Conservation (phyloP, 352 stramenopile species). For the Phytophthora sojae region DNA sequence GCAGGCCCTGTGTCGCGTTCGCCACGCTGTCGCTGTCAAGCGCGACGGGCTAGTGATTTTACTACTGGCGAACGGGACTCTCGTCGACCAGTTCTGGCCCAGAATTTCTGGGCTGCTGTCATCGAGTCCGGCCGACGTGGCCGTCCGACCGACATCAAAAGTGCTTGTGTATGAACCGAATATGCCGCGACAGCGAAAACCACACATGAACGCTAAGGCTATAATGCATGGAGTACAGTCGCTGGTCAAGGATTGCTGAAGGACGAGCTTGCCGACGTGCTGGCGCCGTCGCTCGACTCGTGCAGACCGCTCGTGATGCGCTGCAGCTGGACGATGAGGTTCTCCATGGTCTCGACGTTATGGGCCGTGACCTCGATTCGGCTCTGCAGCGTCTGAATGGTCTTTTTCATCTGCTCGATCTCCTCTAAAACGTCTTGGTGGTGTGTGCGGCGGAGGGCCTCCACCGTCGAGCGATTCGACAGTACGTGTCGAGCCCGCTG, state of each 20-base stretch:
- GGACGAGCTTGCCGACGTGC: not conserved
- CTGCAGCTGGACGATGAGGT: slow-evolving; percentile 37
- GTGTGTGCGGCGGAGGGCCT: slow-evolving; percentile 22
- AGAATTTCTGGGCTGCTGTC: too few species aligned
- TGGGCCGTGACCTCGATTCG: slow-evolving; percentile 43
- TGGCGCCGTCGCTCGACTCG: not conserved
- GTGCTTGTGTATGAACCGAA: not conserved
- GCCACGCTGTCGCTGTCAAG: not conserved
- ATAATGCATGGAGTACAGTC: not conserved
- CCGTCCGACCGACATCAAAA: not conserved
- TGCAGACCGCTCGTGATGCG: slow-evolving; percentile 21
- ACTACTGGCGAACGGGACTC: not conserved
- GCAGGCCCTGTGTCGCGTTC: not conserved
- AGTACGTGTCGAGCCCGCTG: slow-evolving; percentile 29
- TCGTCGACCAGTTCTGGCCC: not conserved
- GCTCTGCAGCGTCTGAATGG: slow-evolving; percentile 34
- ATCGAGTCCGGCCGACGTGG: too few species aligned
- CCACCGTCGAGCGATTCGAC: slow-evolving; percentile 16
- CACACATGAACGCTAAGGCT: too few species aligned
- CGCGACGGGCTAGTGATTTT: not conserved
- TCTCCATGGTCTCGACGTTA: slow-evolving; percentile 40
- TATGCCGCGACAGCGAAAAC: too few species aligned
- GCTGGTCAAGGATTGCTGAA: not conserved
- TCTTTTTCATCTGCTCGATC: slow-evolving; percentile 37
- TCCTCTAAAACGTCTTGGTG: slow-evolving; percentile 44